Base-by-base conservation (phyloP, 2,329 filamentous ascomycete genomes). In the Colletotrichum truncatum region DNA sequence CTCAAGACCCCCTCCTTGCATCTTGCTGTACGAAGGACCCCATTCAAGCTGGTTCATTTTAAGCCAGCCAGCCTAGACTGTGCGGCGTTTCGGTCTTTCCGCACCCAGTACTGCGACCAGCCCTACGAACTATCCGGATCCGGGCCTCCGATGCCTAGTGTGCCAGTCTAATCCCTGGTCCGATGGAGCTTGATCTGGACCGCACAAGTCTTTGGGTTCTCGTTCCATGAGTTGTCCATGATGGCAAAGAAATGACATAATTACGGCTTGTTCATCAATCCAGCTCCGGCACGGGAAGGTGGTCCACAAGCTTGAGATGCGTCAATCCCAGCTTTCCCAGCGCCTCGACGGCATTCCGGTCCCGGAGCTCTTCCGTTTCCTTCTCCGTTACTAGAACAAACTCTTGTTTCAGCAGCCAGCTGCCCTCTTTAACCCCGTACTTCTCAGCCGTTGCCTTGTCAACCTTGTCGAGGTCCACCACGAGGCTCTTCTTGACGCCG, bases 401-500 rank as follows among this genome's bases (percentile, higher is more conserved):
- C 70, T 95, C 90, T 70, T 93, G 91, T 55, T 81, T 86, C 49
- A 94, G 75, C 67, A 93, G 71, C 75, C 87, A 87, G 21, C 82
- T 85, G 8, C 87, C 91, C 69, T 90, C 87, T 30, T 85, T 75
- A 6, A 93, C 87, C 14, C 81, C 84, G 73, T 94, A 92, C 71
- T 87, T 81, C 69, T 82, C 76, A 0, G 90, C 87, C 61, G 84
- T 84, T 45, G 83, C 82, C 32, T 75, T 83, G 77, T 78, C 81
- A 52, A 70, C 87, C 81, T 72, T 84, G 79, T 67, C 83, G 70
- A 78, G 80, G 69, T 93, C 90, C 12, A 93, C 84, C n/a, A 93
- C 80, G 11, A 97, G 82, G 26, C 90, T 93, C 74, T 93, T 85
- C 76, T 97, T 97, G 62, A 97, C 93, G 18, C 93, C 93, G 71